phyloP scores from a whole-genome alignment of 2,329 filamentous ascomycete species.

The Amauroascus verrucosus region DNA sequence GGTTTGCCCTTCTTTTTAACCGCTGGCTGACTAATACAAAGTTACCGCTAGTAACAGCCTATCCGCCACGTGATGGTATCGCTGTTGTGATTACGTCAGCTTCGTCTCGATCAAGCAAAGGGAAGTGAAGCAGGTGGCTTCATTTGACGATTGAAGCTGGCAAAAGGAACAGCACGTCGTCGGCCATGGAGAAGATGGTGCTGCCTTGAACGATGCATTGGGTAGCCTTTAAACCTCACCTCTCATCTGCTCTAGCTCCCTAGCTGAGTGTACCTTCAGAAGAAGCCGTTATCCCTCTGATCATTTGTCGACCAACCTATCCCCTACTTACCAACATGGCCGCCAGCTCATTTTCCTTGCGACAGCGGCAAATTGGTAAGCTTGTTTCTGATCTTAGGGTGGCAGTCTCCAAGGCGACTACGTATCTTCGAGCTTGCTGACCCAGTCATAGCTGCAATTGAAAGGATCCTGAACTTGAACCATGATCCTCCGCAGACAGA shows the following conservation, averaged over 20 bases:
- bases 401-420: neutral
- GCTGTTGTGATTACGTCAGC: no score
- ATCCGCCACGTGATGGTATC: no score
- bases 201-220: neutral
- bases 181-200: neutral
- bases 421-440: neutral
- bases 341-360: conserved; percentile 47
- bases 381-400: conserved; percentile 4
- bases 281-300: no score
- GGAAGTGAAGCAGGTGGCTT: no score
- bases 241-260: neutral
- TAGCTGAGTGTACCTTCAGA: neutral
- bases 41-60: no score
- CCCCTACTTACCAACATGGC: conserved; percentile 39
- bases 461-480: conserved; percentile 93
- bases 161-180: neutral
- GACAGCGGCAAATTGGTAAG: conserved; percentile 63
- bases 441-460: conserved; percentile 61
- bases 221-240: neutral
- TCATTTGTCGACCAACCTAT: no score
- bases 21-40: conserved; percentile 4
- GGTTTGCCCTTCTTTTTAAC: neutral
- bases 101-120: no score
- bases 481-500: conserved; percentile 50
- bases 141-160: neutral